phyloP scores from a whole-genome alignment of 1,139 yeast species.

The Blastobotrys illinoisensis region DNA sequence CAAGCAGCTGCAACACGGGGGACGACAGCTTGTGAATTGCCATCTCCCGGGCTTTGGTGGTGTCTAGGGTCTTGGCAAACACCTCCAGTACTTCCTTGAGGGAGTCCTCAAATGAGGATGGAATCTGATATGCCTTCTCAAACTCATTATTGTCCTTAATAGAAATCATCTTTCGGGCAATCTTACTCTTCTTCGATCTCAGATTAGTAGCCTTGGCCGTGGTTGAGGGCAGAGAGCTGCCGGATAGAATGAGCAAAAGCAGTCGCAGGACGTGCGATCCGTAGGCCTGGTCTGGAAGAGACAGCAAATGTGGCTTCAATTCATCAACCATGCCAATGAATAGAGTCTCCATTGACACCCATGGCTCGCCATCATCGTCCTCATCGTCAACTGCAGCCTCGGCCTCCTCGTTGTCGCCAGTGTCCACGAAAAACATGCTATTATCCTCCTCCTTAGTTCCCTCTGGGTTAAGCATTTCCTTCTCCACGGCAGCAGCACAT shows the following conservation, averaged over 20 bases:
- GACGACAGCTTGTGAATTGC: slow-evolving; percentile 80
- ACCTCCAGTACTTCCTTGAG: slow-evolving; percentile 27
- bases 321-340: slow-evolving; percentile 63
- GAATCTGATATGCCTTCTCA: slow-evolving; percentile 58
- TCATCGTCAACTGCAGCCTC: neutral
- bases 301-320: slow-evolving; percentile 50
- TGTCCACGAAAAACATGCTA: slow-evolving; percentile 15
- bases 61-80: slow-evolving; percentile 37
- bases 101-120: slow-evolving; percentile 59
- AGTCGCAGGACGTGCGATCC: slow-evolving; percentile 85
- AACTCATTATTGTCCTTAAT: slow-evolving; percentile 54
- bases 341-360: slow-evolving; percentile 48
- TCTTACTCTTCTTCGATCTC: slow-evolving; percentile 80
- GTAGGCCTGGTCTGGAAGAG: slow-evolving; percentile 68
- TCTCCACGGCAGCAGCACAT: slow-evolving; percentile 70
- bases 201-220: slow-evolving; percentile 66
- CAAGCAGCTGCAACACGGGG: slow-evolving; percentile 75
- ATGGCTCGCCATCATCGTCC: neutral
- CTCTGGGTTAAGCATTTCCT: slow-evolving; percentile 43
- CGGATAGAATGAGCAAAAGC: slow-evolving; percentile 64
- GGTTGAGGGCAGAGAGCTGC: slow-evolving; percentile 75
- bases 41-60: slow-evolving; percentile 54
- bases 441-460: slow-evolving; percentile 30
- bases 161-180: slow-evolving; percentile 90
- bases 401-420: slow-evolving; percentile 40